Conservation (phyloP, 768 basidiomycete species). For the Steccherinum ochraceum region DNA sequence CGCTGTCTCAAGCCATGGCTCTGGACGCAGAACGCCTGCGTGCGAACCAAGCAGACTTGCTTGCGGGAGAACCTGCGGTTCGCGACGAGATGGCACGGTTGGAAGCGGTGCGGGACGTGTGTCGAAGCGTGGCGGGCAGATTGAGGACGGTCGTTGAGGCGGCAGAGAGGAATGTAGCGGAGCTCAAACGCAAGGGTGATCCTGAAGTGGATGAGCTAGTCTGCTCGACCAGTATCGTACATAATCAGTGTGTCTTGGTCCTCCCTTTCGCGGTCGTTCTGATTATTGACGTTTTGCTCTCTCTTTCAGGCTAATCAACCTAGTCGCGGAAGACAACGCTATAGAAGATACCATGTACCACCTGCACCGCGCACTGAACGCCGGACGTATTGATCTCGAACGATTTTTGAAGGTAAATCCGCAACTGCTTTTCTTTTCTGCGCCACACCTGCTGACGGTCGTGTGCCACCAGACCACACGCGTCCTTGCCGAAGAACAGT, state of each 20-base stretch:
- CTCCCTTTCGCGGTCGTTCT: conserved; percentile 6
- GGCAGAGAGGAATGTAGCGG: conserved; percentile 68
- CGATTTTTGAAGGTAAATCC: conserved; percentile 80
- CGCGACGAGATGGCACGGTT: conserved; percentile 94
- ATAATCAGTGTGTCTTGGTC: conserved; percentile 75
- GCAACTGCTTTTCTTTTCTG: not conserved
- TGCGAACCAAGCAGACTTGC: conserved; percentile 77
- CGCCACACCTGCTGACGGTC: conserved; percentile 11
- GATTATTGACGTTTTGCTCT: not conserved
- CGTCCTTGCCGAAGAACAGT: conserved; percentile 90
- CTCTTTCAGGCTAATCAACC: conserved; percentile 70
- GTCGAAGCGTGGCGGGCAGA: conserved; percentile 68
- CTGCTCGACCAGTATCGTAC: conserved; percentile 91
- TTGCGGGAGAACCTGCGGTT: conserved; percentile 88
- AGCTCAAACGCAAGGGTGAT: conserved; percentile 78
- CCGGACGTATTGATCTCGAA: conserved; percentile 89
- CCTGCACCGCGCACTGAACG: conserved; percentile 86
- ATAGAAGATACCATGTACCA: conserved; percentile 99
- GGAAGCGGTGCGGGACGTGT: conserved; percentile 90
- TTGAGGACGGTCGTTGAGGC: conserved; percentile 55
- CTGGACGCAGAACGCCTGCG: conserved; percentile 71
- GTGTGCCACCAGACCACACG: conserved; percentile 59
- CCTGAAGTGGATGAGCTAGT: conserved; percentile 95
- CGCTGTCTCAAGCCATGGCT: conserved; percentile 57
- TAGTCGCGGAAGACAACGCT: conserved; percentile 99